These are phyloP conservation scores for Magnusiomyces paraingens DNA, from an alignment of 1,139 yeast species.

Conservation along the genomic window DNA sequence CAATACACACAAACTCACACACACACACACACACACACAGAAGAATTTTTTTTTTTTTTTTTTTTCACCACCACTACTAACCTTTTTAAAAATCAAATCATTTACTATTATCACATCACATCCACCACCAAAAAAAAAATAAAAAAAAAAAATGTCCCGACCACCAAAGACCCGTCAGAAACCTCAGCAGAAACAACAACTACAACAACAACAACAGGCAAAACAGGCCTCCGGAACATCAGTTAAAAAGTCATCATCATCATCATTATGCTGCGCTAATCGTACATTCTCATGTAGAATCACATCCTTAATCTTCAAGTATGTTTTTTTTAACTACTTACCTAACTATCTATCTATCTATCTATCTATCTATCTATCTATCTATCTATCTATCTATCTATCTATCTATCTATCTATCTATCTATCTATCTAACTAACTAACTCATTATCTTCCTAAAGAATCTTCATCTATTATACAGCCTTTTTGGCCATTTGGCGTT, in stretches of 20 bases:
- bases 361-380: background rate
- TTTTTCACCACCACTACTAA: no score
- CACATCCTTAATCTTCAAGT: background rate
- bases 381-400: background rate
- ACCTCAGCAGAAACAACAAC: no score
- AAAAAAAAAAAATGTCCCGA: background rate
- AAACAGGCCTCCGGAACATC: no score
- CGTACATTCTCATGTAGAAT: background rate
- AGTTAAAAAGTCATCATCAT: no score
- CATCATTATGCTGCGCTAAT: background rate
- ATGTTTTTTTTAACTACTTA: background rate
- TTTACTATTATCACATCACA: background rate
- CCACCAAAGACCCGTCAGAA: background rate
- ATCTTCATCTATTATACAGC: slow-evolving; percentile 25
- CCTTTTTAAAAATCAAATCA: no score
- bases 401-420: background rate
- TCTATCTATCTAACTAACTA: background rate
- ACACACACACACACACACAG: no score
- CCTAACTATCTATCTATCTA: background rate
- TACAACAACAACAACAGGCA: background rate
- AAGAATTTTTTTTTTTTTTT: background rate
- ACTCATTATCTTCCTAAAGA: slow-evolving; percentile 11
- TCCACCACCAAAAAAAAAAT: no score
- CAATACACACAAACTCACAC: no score
- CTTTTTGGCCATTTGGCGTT: slow-evolving; percentile 25